Base-by-base conservation (phyloP, 257 asterid species). In the Echium plantagineum region DNA sequence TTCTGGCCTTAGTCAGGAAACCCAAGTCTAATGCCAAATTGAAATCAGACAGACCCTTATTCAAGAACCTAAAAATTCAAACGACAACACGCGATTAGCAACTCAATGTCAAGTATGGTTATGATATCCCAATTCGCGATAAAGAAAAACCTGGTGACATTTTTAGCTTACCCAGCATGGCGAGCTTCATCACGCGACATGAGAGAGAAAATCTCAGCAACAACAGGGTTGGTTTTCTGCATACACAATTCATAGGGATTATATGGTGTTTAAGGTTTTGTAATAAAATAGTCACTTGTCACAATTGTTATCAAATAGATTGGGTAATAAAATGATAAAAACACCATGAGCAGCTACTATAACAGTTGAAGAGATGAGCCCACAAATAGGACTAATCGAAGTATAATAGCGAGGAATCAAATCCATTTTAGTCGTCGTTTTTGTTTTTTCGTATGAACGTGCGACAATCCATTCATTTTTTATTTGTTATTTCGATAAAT, bases 171-270 rank as follows among this genome's bases (percentile, higher is more conserved):
- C 97, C 96, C 97, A 0, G 97, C 97, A 18, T 90, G 94, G 59
- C 94, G 94, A 47, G 96, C 97, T 70, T 90, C 97, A 55, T 87
- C 96, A 77, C 97, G 78, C 1, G 96, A 90, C 97, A 90, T 85
- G 24, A 90, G 95, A 54, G 96, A 90, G 85, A 90, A 90, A 59
- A 87, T 90, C 82, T 90, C 97, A 57, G 97, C 97, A 51, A 87
- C 97, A 53, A 84, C 76, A 24, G 94, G 97, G 72, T 90, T 87
- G 2, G 97, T 90, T 80, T 90, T 90, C 97, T 89, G 89, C 86
- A 75, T 12, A 63, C 63, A 53, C 21, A 63, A 52, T 21, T 55
- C 18, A 2, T 6, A 32, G 31, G 54, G 64, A 64, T 65, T 53
- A 47, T 61, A 2, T 16, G 31, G 26, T 24, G 26, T 24, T 24